Percentiles rank a stretch among this genome's conserved stretches.
These are phyloP conservation scores for Diaporthe sp. DNA, from an alignment of 2,329 filamentous ascomycete species.

Conservation along the genomic window DNA sequence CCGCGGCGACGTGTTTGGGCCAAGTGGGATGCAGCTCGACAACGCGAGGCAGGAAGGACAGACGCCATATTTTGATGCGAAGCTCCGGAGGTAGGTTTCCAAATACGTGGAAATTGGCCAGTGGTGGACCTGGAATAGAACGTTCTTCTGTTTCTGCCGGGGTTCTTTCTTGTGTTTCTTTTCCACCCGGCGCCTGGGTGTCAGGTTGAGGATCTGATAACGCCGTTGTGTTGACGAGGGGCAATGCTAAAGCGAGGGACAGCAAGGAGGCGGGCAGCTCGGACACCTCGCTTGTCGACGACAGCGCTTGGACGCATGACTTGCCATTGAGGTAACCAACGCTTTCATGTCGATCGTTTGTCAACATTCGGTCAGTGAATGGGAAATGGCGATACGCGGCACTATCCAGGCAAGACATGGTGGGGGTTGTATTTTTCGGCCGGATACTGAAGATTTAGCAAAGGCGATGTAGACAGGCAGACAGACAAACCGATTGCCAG, in stretches of 20 bases:
- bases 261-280: slow-evolving; percentile 17
- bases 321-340: neutral
- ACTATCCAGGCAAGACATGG: slow-evolving; percentile 23
- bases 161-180: neutral
- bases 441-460: neutral
- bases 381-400: slow-evolving; percentile 31
- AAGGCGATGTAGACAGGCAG: neutral
- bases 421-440: neutral
- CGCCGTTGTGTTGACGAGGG: neutral
- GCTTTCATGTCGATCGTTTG: neutral
- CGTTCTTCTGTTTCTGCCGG: neutral
- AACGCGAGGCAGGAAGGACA: slow-evolving; percentile 51
- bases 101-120: slow-evolving; percentile 48
- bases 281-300: neutral
- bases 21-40: slow-evolving; percentile 52
- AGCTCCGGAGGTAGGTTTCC: slow-evolving; percentile 53
- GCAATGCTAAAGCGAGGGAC: slow-evolving; percentile 11
- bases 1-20: slow-evolving; percentile 49
- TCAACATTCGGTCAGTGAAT: neutral
- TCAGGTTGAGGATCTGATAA: neutral
- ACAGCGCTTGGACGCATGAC: neutral
- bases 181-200: neutral
- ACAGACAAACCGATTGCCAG: too few relatives aligned
- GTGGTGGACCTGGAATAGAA: neutral
- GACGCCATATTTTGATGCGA: slow-evolving; percentile 53